A percentile compares a stretch with the other conserved stretches of the same genome.
Evolutionary conservation across 352 stramenopile genomes (phyloP).

Genomic region (Elongisporangium anandrum): DNA sequence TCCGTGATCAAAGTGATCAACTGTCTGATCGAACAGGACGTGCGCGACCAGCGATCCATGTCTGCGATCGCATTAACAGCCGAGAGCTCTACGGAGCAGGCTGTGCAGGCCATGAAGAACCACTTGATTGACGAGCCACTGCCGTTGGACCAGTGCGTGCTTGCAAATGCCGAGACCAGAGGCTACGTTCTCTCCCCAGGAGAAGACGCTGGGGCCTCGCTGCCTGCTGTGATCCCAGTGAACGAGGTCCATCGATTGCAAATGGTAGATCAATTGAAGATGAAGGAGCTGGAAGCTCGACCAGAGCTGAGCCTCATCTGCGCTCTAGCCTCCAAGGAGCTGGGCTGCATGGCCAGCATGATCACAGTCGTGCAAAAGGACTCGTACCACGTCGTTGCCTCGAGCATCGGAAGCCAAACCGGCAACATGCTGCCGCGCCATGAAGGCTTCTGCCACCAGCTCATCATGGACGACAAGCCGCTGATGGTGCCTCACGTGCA

Average conservation of each 20-base stretch:
- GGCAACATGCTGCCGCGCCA: constrained; percentile 31
- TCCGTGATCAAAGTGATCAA: background rate
- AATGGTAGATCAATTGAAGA: constrained; percentile 24
- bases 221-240: constrained; percentile 22
- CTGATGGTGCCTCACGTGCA: constrained; percentile 55
- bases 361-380: constrained; percentile 30
- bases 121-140: background rate
- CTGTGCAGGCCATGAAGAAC: background rate
- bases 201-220: constrained; percentile 12
- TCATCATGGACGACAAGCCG: constrained; percentile 51
- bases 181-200: constrained; percentile 28
- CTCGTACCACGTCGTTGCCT: constrained; percentile 37
- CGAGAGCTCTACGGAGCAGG: background rate
- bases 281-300: constrained; percentile 28
- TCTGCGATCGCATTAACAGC: background rate
- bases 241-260: constrained; percentile 39
- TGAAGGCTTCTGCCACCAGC: constrained; percentile 60
- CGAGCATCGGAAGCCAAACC: constrained; percentile 21
- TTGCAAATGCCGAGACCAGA: constrained; percentile 33
- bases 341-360: constrained; percentile 19
- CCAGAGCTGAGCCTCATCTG: constrained; percentile 30
- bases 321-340: constrained; percentile 23
- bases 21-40: background rate
- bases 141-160: constrained; percentile 15
- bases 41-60: background rate